These are phyloP conservation scores for Ganoderma sp. DNA, from an alignment of 1,284 basidiomycete genomes.

Conservation along the genomic window DNA sequence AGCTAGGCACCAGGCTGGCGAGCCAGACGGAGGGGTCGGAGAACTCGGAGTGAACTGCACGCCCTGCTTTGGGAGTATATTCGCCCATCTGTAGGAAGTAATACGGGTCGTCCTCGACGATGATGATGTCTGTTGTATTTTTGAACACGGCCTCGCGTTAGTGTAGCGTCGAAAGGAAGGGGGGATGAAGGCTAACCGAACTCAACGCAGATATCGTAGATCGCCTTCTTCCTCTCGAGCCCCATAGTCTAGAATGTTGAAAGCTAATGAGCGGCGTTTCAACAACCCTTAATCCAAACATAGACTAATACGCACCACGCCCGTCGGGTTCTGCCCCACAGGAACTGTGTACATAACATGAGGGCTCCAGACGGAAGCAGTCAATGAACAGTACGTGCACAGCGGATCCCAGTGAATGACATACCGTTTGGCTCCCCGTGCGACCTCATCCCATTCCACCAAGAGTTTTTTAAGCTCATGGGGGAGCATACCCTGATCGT, in stretches of 20 bases:
- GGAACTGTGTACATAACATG: conserved; percentile 80
- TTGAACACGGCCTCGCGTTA: neutral
- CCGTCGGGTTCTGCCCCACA: conserved; percentile 82
- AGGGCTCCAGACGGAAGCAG: conserved; percentile 50
- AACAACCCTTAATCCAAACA: neutral
- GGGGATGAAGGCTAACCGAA: conserved; percentile 54
- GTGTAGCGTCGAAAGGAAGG: neutral
- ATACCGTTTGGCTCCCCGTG: conserved; percentile 53
- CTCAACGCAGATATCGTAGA: conserved; percentile 81
- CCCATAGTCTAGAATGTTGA: conserved; percentile 59
- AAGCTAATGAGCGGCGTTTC: conserved; percentile 4
- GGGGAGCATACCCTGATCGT: conserved; percentile 73
- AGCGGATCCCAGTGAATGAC: conserved; percentile 14
- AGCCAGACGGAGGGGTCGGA: conserved; percentile 53
- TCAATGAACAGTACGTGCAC: conserved; percentile 18
- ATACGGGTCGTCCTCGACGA: conserved; percentile 85
- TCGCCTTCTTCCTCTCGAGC: conserved; percentile 71
- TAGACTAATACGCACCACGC: conserved; percentile 55
- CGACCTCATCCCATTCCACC: conserved; percentile 67
- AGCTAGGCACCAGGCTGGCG: conserved; percentile 67
- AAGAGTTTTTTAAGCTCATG: conserved; percentile 66
- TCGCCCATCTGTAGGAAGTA: conserved; percentile 72
- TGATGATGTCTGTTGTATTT: conserved; percentile 61
- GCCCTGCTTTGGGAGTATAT: conserved; percentile 54
- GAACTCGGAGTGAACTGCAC: conserved; percentile 40